Evolutionary conservation across 371 early-diverging fungal genomes (phyloP), one percentile per base, ranked within the genome.

Genomic region (Syncephalis plumigaleata): DNA sequence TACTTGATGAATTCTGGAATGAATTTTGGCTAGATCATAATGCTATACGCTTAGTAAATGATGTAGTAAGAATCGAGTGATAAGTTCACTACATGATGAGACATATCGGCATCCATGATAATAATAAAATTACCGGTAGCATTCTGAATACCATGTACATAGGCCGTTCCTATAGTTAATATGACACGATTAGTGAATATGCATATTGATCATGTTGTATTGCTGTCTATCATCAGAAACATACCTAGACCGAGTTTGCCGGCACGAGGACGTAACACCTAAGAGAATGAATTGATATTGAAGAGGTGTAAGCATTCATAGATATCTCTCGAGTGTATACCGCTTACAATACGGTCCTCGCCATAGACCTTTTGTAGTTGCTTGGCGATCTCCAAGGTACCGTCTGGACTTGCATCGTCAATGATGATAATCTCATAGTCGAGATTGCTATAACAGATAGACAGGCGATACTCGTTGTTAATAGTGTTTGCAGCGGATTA

Each of bases 101-200:
- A 96, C 75, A 99, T 88, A 61, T 99, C 99, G 13, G 97, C 95
- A 62, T 99, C 99, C 92, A 99, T 86, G 54, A 98, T 93, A 49
- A 98, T 79, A 24, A 98, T 74, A 73, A 80, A 94, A 61, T 89
- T 81, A 38, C 97, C 94, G 8, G 84, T 89, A 13, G 94, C 91
- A 59, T 82, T 78, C 60, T 92, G 77, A 23, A 97, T 78, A 18
- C 96, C 99, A 57, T 92, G 84, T 21, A 91, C 79, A 59, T 99
- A 99, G 16, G 99, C 98, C 2, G 91, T 93, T 26, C 94, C 94
- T 68, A 55, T 44, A 37, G 3, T 31, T 44, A 9, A 23, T 26
- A 24, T n/a, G 2, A 47, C 26, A 5, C 21, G 17, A 31, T 31
- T 7, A 7, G 11, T 31, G 11, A 7, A 31, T 31, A 11, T 31